Percentiles rank a stretch among this genome's conserved stretches.
These are phyloP conservation scores for Euphorbia pulcherrima DNA, from an alignment of 345 rosid genomes.

Conservation along the genomic window DNA sequence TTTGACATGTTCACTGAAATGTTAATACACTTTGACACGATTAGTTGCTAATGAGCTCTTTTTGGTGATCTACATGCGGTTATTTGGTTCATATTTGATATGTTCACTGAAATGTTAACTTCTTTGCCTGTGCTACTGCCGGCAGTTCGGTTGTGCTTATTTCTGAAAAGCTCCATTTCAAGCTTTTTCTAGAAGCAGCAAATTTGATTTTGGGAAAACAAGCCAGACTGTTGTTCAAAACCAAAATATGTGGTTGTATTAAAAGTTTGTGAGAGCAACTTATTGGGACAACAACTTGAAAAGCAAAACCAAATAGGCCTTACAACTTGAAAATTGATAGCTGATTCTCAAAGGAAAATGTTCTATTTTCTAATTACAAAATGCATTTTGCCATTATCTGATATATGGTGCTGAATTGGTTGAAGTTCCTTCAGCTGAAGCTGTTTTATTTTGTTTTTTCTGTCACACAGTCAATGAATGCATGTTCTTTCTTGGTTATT, in stretches of 20 bases:
- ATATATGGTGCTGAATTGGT: neutral
- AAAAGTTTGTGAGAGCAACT: too few species aligned
- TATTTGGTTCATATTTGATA: neutral
- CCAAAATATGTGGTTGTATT: too few species aligned
- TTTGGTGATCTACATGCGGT: neutral
- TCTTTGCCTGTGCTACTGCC: neutral
- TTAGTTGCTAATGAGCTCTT: too few species aligned
- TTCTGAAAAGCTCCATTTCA: too few species aligned
- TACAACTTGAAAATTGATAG: neutral
- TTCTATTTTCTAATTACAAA: neutral
- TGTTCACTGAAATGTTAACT: neutral
- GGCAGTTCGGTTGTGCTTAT: too few species aligned
- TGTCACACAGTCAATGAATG: neutral
- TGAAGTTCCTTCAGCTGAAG: neutral
- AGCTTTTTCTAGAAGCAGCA: too few species aligned
- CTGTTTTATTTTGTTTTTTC: neutral
- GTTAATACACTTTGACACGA: too few species aligned
- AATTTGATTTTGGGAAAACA: too few species aligned
- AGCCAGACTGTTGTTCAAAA: too few species aligned
- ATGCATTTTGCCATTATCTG: neutral
- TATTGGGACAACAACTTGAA: too few species aligned
- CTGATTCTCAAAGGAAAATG: neutral
- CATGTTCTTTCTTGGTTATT: neutral
- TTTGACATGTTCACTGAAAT: too few species aligned
- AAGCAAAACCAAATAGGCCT: too few species aligned